phyloP scores from a whole-genome alignment of 2,329 filamentous ascomycete genomes.

The Colletotrichum incanum region DNA sequence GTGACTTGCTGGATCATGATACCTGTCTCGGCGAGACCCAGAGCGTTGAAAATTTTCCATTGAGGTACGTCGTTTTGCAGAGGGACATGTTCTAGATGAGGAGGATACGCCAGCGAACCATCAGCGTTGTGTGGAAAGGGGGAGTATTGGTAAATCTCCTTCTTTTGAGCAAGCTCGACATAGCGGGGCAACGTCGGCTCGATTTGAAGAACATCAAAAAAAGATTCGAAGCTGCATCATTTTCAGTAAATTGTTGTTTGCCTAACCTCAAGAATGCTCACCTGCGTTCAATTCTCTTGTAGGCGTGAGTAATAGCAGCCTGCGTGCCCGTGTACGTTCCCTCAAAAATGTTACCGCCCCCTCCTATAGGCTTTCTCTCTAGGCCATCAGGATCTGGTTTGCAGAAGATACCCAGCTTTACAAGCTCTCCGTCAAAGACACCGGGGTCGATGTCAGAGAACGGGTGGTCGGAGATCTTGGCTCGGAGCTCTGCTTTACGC shows the following conservation, averaged over 20 bases:
- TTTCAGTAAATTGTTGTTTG: no score
- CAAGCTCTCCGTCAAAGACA: slow-evolving; percentile 52
- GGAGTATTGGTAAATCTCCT: slow-evolving; percentile 49
- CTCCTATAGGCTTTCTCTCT: slow-evolving; percentile 44
- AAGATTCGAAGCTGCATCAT: slow-evolving; percentile 50
- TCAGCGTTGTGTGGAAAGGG: slow-evolving; percentile 47
- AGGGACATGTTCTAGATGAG: slow-evolving; percentile 52
- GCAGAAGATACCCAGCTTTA: slow-evolving; percentile 50
- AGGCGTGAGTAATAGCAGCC: slow-evolving; percentile 53
- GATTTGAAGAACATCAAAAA: slow-evolving; percentile 53
- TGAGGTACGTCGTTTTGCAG: slow-evolving; percentile 45
- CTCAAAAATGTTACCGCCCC: slow-evolving; percentile 50
- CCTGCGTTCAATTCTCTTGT: slow-evolving; percentile 54
- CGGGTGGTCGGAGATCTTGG: slow-evolving; percentile 47
- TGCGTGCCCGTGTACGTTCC: slow-evolving; percentile 55
- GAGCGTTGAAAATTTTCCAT: slow-evolving; percentile 52
- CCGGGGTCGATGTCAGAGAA: slow-evolving; percentile 54
- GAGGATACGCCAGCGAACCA: slow-evolving; percentile 51
- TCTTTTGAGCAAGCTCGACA: slow-evolving; percentile 50
- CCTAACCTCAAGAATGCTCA: slow-evolving; percentile 37
- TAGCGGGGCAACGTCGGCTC: slow-evolving; percentile 53
- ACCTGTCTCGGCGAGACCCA: slow-evolving; percentile 50
- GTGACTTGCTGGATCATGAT: slow-evolving; percentile 52
- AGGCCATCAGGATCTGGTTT: slow-evolving; percentile 47
- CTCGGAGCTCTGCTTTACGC: slow-evolving; percentile 47